These are phyloP conservation scores for Auricularia sp. DNA, from an alignment of 768 basidiomycete species.

Conservation along the genomic window DNA sequence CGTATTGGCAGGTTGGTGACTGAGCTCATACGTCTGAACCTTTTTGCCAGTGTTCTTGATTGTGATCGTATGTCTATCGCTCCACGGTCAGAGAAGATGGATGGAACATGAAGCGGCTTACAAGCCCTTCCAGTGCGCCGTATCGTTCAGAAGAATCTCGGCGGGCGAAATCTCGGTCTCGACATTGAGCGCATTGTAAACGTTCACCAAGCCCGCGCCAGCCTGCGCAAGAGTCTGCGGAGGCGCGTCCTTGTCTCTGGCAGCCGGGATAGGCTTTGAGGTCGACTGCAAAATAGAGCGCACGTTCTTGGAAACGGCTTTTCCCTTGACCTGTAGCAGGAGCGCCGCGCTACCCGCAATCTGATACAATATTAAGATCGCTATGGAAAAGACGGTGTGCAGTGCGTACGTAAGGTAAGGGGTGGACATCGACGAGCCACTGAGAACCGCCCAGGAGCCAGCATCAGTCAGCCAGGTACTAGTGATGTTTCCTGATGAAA, in stretches of 20 bases:
- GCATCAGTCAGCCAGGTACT: slow-evolving; percentile 25
- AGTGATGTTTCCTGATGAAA: slow-evolving; percentile 26
- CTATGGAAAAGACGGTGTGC: not conserved
- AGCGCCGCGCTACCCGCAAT: slow-evolving; percentile 37
- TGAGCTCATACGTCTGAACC: slow-evolving; percentile 35
- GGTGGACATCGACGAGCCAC: no score
- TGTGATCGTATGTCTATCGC: slow-evolving; percentile 15
- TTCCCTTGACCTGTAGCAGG: slow-evolving; percentile 33
- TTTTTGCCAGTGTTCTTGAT: slow-evolving; percentile 41
- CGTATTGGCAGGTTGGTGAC: slow-evolving; percentile 49
- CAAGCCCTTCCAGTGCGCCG: slow-evolving; percentile 36
- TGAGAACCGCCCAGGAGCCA: no score
- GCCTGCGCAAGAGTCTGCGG: slow-evolving; percentile 43
- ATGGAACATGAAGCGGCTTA: no score
- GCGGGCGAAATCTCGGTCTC: slow-evolving; percentile 44
- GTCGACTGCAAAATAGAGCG: slow-evolving; percentile 41
- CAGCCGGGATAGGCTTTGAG: slow-evolving; percentile 32
- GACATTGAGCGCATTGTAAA: slow-evolving; percentile 45
- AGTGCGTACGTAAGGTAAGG: no score
- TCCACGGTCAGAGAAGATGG: no score
- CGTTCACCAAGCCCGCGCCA: slow-evolving; percentile 48
- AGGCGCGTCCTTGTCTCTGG: slow-evolving; percentile 38
- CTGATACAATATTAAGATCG: slow-evolving; percentile 32
- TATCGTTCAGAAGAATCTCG: slow-evolving; percentile 56
- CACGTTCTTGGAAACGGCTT: slow-evolving; percentile 21